Conservation (phyloP, 129 eudicot species). For the Pittosporum tobira region DNA sequence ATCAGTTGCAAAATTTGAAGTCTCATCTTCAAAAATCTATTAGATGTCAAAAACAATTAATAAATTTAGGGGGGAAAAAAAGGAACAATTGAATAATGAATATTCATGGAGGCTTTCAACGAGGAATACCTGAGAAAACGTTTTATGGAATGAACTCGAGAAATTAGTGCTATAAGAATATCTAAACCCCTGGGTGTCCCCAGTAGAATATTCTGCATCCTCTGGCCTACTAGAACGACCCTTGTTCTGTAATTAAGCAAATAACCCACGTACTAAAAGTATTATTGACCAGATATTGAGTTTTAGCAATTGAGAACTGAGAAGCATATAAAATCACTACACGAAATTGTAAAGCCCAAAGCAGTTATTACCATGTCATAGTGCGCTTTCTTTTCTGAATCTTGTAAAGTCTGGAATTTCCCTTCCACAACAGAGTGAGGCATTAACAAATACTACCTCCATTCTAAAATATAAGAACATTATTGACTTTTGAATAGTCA, state of each 20-base stretch:
- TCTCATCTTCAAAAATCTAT: conserved; percentile 77
- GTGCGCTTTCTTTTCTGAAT: conserved; percentile 68
- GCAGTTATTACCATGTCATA: conserved; percentile 59
- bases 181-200: conserved; percentile 40
- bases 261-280: background rate
- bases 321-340: conserved; percentile 8
- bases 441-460: too few species aligned
- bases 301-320: background rate
- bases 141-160: conserved; percentile 77
- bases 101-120: conserved; percentile 9
- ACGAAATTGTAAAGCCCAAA: conserved; percentile 2
- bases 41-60: conserved; percentile 6
- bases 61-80: conserved; percentile 9
- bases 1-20: conserved; percentile 43
- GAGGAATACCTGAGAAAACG: conserved; percentile 72
- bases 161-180: conserved; percentile 42
- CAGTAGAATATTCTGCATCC: conserved; percentile 26
- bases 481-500: too few species aligned
- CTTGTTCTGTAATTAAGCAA: conserved; percentile 26
- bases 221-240: conserved; percentile 25
- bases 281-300: background rate
- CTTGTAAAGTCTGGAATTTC: conserved; percentile 56
- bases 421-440: conserved; percentile 23
- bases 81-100: background rate
- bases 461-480: too few species aligned